These are phyloP conservation scores for Leucocoprinus sp. DNA, from an alignment of 768 basidiomycete species.

Conservation along the genomic window DNA sequence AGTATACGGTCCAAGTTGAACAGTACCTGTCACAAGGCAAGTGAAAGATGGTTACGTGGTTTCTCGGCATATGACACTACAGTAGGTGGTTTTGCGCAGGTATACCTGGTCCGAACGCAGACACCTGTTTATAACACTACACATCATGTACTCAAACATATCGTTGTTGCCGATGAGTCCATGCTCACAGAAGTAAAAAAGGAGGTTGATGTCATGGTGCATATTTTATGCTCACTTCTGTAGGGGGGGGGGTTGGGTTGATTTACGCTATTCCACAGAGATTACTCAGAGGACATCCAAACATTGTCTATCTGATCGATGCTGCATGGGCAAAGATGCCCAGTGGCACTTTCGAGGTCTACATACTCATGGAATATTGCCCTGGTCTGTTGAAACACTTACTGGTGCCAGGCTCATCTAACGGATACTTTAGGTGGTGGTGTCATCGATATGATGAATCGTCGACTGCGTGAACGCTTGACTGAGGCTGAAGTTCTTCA, in stretches of 20 bases:
- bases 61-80: conserved; percentile 13
- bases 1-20: conserved; percentile 86
- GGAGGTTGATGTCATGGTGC: conserved; percentile 98
- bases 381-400: conserved; percentile 47
- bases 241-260: conserved; percentile 13
- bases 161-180: conserved; percentile 83
- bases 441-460: conserved; percentile 99
- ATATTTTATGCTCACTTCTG: conserved; percentile 16
- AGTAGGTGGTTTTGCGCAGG: conserved; percentile 94
- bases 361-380: conserved; percentile 98
- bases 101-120: conserved; percentile 87
- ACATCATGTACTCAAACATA: conserved; percentile 94
- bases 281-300: conserved; percentile 85
- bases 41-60: conserved; percentile 13
- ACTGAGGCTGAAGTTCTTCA: conserved; percentile 95
- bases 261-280: conserved; percentile 46
- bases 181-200: conserved; percentile 92
- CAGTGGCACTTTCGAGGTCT: conserved; percentile 86
- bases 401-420: conserved; percentile 9
- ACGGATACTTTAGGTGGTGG: conserved; percentile 77
- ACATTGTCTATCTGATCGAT: conserved; percentile 94
- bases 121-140: conserved; percentile 85
- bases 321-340: conserved; percentile 84
- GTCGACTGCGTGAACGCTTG: conserved; percentile 86
- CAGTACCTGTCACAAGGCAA: conserved; percentile 92